These are phyloP conservation scores for Kwoniella mangroviensis DNA, from an alignment of 768 basidiomycete genomes.

Conservation along the genomic window DNA sequence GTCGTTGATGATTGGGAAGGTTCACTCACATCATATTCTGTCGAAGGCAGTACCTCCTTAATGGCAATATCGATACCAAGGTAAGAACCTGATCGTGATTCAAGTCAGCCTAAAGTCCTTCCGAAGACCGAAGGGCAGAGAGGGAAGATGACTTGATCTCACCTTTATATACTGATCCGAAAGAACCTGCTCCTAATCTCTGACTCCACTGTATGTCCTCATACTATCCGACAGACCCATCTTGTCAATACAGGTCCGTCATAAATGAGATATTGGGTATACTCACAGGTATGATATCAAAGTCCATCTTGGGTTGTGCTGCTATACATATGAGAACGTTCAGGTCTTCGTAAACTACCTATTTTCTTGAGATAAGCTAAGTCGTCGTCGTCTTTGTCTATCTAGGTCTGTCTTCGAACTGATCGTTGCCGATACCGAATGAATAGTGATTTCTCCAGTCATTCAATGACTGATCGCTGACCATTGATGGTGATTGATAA, in stretches of 20 bases:
- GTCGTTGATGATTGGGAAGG: not conserved
- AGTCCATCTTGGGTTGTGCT: conserved; percentile 36
- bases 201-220: conserved; percentile 56
- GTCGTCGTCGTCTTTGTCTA: too few species aligned
- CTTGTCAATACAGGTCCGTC: not conserved
- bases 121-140: too few species aligned
- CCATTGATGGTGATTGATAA: not conserved
- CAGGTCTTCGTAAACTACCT: too few species aligned
- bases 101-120: not conserved
- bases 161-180: conserved; percentile 56
- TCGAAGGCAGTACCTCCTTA: conserved; percentile 92
- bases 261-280: not conserved
- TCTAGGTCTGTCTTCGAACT: too few species aligned
- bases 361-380: too few species aligned
- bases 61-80: conserved; percentile 95
- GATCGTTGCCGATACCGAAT: too few species aligned
- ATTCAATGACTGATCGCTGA: not conserved
- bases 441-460: not conserved
- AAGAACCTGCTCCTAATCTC: conserved; percentile 50
- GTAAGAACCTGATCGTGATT: conserved; percentile 68
- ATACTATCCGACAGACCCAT: conserved; percentile 31
- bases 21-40: conserved; percentile 73
- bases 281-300: conserved; percentile 51
- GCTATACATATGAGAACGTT: not conserved
- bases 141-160: not conserved